Base-by-base conservation (phyloP, 306 rosid species). In the Potentilla sterilis region DNA sequence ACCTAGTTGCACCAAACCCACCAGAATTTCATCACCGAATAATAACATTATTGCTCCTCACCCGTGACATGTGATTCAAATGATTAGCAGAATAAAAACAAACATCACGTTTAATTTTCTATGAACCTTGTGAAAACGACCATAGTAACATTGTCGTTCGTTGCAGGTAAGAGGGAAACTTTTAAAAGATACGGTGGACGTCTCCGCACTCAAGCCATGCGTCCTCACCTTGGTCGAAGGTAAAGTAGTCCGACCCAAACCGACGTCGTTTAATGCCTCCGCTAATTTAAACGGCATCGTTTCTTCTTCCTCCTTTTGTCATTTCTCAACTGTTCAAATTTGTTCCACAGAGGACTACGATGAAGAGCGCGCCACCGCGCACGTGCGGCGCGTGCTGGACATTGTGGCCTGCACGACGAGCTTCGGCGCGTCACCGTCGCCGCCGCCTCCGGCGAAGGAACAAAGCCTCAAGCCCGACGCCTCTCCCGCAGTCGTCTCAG, bases 141-240 rank as follows among this genome's bases (percentile, higher is more conserved):
- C 32, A 61, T 62, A 10, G 43, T 4, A n/a, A 9, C 32, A 6
- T 18, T 62, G 70, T 62, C 70, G 40, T 59, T 59, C 7, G 5
- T 72, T 14, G 1, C 86, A 95, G 99, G 97, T 87, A n/a, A 89
- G 97, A 83, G 99, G 99, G 48, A 74, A 78, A 16, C 91, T 77
- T 37, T 72, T 96, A 75, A 92, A 90, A 80, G 96, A 96, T 21
- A 80, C 90, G 38, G 92, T 87, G 86, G 98, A 96, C 85, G 92
- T 90, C 75, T 89, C 92, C 86, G 99, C 93, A 81, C 83, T 96
- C 83, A 96, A 96, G 67, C 99, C 99, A 0, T 89, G 97, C 86
- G 5, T 83, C 75, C 87, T 96, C 32, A 75, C 91, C 9, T 72
- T 96, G 73, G 76, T 89, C 4, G 99, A 95, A 89, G 99, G 97